Evolutionary conservation across 1,284 basidiomycete species (phyloP), one percentile per base, ranked within the genome.

Genomic region (Malassezia psittaci): DNA sequence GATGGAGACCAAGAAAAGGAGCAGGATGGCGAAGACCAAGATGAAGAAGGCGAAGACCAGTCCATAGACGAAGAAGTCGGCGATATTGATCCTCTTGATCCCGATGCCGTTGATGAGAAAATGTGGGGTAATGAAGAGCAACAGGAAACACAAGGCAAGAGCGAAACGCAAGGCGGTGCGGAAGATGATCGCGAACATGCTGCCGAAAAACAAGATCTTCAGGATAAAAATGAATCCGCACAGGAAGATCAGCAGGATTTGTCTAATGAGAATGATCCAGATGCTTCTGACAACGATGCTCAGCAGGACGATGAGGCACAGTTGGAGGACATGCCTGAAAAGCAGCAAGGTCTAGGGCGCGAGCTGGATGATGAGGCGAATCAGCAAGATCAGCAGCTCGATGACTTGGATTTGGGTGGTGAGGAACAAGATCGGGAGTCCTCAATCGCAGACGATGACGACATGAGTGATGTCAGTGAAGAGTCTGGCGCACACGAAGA

Each of bases 121-220:
- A 80, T 98, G 64, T 96, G 94, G 93, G 89, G 86, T 35, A 87
- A 90, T 61, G 85, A 91, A 63, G 85, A 91, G 29, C 78, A 81
- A 10, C 65, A 76, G 5, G 76, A 79, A 48, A 46, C 44, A 38
- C 52, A 59, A 8, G 50, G 59, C 21, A 47, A 54, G n/a, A 38
- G 44, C 13, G 60, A 63, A 18, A 52, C 50, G 10, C 51, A 51
- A n/a, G 62, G 50, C 24, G 45, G 52, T 2, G 49, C 51, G 9
- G 39, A 50, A 12, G 61, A 60, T n/a, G 58, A 63, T 21, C 35
- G 38, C 33, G 59, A 59, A 19, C 42, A 57, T 10, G 56, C 48
- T n/a, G 45, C 50, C 29, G 55, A 57, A 11, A 44, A 66, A 18
- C 63, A 44, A 19, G 55, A 57, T 15, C 43, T 66, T 19, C 64